Percentiles rank a stretch among this genome's conserved stretches.
phyloP scores from a whole-genome alignment of 1,284 basidiomycete species.

The Volvariella surrecta region DNA sequence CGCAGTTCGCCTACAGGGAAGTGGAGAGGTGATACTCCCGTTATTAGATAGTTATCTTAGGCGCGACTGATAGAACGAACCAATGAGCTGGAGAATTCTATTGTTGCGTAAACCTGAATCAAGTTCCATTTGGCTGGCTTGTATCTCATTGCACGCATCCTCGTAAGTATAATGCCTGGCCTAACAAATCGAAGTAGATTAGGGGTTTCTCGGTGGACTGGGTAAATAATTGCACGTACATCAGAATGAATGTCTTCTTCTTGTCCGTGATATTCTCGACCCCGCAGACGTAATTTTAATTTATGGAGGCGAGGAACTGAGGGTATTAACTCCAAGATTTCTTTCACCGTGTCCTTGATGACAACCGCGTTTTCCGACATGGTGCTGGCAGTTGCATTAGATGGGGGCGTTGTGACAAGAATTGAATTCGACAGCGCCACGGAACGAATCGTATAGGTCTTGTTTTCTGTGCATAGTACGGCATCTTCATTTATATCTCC shows the following conservation, averaged over 20 bases:
- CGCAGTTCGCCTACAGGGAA: slow-evolving; percentile 48
- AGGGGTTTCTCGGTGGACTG: too few species aligned
- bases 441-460: slow-evolving; percentile 76
- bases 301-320: slow-evolving; percentile 67
- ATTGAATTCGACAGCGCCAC: slow-evolving; percentile 82
- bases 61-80: slow-evolving; percentile 26
- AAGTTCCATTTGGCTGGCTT: slow-evolving; percentile 73
- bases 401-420: slow-evolving; percentile 56
- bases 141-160: slow-evolving; percentile 56
- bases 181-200: too few species aligned
- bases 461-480: slow-evolving; percentile 73
- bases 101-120: slow-evolving; percentile 51
- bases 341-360: slow-evolving; percentile 65
- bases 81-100: slow-evolving; percentile 65
- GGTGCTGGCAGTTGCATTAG: slow-evolving; percentile 19
- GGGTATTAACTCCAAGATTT: slow-evolving; percentile 72
- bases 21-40: not conserved
- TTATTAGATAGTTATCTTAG: not conserved
- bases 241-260: slow-evolving; percentile 41
- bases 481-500: slow-evolving; percentile 78
- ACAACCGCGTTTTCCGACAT: slow-evolving; percentile 33
- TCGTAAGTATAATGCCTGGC: slow-evolving; percentile 34
- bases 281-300: slow-evolving; percentile 51
- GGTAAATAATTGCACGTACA: too few species aligned
- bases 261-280: slow-evolving; percentile 61